phyloP scores from a whole-genome alignment of 805 yeast species.

The Tetrapisispora namnaoensis region DNA sequence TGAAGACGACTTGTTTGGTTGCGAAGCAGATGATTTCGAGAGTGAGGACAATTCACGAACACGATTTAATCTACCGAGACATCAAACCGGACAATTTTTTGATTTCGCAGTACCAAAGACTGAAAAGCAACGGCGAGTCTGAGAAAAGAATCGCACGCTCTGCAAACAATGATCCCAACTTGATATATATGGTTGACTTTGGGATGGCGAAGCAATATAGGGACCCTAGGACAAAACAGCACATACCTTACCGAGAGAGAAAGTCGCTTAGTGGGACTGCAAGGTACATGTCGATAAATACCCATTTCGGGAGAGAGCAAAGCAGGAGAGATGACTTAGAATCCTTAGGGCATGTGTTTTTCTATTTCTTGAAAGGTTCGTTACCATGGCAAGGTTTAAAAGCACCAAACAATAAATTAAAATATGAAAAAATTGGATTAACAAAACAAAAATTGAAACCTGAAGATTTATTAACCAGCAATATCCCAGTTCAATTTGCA shows the following conservation, averaged over 20 bases:
- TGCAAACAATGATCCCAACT: slow-evolving; percentile 49
- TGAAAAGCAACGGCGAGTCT: slow-evolving; percentile 10
- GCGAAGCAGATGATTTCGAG: slow-evolving; percentile 71
- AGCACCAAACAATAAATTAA: slow-evolving; percentile 76
- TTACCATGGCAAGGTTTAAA: slow-evolving; percentile 88
- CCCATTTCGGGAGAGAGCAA: slow-evolving; percentile 81
- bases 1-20: slow-evolving; percentile 62
- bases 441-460: slow-evolving; percentile 65
- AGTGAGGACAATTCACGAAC: slow-evolving; percentile 65
- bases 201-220: slow-evolving; percentile 84
- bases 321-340: slow-evolving; percentile 77
- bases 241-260: slow-evolving; percentile 73
- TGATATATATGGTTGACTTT: slow-evolving; percentile 67
- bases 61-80: slow-evolving; percentile 69
- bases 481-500: slow-evolving; percentile 64
- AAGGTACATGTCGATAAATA: slow-evolving; percentile 78
- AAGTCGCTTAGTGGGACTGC: slow-evolving; percentile 80
- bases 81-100: slow-evolving; percentile 78
- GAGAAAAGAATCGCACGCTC: slow-evolving; percentile 38
- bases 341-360: slow-evolving; percentile 72
- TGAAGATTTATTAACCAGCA: slow-evolving; percentile 35
- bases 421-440: slow-evolving; percentile 77
- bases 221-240: slow-evolving; percentile 70
- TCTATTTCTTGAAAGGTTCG: slow-evolving; percentile 68
- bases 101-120: slow-evolving; percentile 32